Percentiles rank a stretch among this genome's conserved stretches.
Evolutionary conservation across 495 filamentous ascomycete genomes (phyloP).

Genomic region (Neurospora cerealis): DNA sequence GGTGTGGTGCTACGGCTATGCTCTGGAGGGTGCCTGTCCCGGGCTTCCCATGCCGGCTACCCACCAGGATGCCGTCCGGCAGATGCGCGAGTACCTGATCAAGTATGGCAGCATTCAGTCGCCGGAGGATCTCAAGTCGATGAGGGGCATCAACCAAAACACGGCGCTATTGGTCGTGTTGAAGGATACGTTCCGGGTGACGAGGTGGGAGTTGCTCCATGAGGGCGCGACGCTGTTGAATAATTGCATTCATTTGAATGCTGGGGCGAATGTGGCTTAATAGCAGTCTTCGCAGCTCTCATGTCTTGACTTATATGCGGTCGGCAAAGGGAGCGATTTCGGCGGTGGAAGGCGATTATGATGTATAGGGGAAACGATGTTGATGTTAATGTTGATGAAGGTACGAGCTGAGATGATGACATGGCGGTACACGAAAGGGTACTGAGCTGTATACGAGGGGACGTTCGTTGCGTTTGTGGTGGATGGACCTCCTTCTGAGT

Average conservation of each 20-base stretch:
- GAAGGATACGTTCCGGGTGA: slow-evolving; percentile 67
- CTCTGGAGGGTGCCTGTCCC: slow-evolving; percentile 69
- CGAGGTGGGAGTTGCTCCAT: slow-evolving; percentile 83
- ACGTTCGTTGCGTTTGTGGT: background rate
- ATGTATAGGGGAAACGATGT: background rate
- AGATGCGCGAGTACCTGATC: slow-evolving; percentile 72
- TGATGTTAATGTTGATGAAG: background rate
- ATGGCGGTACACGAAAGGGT: background rate
- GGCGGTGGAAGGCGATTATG: background rate
- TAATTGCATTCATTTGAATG: slow-evolving; percentile 59
- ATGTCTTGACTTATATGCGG: background rate
- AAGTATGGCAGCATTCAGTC: slow-evolving; percentile 64
- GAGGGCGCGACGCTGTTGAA: slow-evolving; percentile 73
- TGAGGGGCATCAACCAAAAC: slow-evolving; percentile 72
- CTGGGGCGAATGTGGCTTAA: slow-evolving; percentile 15
- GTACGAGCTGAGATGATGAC: background rate
- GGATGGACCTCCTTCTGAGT: background rate
- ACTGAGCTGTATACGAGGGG: background rate
- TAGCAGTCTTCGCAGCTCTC: background rate
- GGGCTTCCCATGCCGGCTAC: slow-evolving; percentile 37
- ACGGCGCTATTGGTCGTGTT: slow-evolving; percentile 75
- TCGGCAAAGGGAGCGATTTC: background rate
- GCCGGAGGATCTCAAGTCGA: slow-evolving; percentile 68
- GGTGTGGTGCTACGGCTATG: slow-evolving; percentile 92
- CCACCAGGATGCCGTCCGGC: slow-evolving; percentile 53